Conservation (phyloP, 2,329 filamentous ascomycete genomes). For the Pyricularia grisea region DNA sequence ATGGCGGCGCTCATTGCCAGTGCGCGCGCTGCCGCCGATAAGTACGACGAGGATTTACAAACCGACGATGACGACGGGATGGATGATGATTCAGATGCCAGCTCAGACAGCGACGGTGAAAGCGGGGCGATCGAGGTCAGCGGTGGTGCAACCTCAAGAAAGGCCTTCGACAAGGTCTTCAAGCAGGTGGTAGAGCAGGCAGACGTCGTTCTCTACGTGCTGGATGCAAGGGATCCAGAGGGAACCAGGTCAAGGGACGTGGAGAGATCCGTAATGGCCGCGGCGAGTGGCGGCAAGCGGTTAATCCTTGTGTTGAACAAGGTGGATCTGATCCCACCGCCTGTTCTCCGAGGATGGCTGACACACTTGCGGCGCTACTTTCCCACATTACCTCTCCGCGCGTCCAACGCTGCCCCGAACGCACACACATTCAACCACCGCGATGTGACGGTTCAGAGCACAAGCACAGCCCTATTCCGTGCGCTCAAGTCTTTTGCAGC, state of each 20-base stretch:
- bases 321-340: conserved; percentile 79
- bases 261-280: conserved; percentile 85
- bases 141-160: conserved; percentile 57
- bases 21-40: conserved; percentile 65
- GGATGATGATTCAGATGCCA: conserved; percentile 28
- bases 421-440: conserved; percentile 90
- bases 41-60: conserved; percentile 59
- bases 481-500: conserved; percentile 85
- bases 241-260: conserved; percentile 85
- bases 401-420: conserved; percentile 72
- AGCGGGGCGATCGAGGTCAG: conserved; percentile 39
- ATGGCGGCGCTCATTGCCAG: conserved; percentile 89
- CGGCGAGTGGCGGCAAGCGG: conserved; percentile 63
- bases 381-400: conserved; percentile 81
- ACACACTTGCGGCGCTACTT: conserved; percentile 78
- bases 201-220: conserved; percentile 85
- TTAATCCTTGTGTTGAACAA: conserved; percentile 92
- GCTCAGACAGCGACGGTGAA: conserved; percentile 48
- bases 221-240: conserved; percentile 86
- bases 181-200: conserved; percentile 84
- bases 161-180: conserved; percentile 91
- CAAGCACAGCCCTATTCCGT: conserved; percentile 75
- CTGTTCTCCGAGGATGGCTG: conserved; percentile 78
- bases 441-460: conserved; percentile 77
- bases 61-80: conserved; percentile 47